Evolutionary conservation across 371 early-diverging fungal species (phyloP).

Genomic region (Batkoa obscura): DNA sequence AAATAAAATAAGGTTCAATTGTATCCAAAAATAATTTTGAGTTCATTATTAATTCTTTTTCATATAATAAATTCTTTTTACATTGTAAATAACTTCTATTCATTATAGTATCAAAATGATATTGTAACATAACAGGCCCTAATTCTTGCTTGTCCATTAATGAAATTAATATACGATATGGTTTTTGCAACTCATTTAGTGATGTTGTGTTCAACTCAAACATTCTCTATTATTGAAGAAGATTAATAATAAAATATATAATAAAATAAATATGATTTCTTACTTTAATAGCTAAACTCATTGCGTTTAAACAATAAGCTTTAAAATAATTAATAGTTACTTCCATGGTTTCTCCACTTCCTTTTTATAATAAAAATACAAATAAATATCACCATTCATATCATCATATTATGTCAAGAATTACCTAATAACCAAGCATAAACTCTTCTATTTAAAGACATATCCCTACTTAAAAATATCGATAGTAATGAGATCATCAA

Average conservation of each 20-base stretch:
- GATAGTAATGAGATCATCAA: constrained; percentile 13
- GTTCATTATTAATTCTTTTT: not conserved
- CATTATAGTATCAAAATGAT: constrained; percentile 12
- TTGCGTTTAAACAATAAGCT: constrained; percentile 15
- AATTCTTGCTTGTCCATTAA: constrained; percentile 74
- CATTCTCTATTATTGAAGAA: no score
- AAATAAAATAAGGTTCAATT: constrained; percentile 2
- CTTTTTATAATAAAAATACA: not conserved
- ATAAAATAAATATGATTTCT: no score
- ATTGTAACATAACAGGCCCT: constrained; percentile 50
- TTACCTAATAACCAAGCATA: constrained; percentile 73
- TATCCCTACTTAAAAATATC: constrained; percentile 75
- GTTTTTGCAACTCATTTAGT: constrained; percentile 34
- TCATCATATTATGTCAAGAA: no score
- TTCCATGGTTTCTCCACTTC: constrained; percentile 12
- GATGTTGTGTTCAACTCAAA: not conserved
- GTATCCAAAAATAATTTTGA: not conserved
- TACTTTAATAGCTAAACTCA: constrained; percentile 18
- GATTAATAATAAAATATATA: no score
- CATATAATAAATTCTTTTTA: not conserved
- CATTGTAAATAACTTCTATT: not conserved
- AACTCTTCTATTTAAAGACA: constrained; percentile 80
- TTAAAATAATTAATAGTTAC: constrained; percentile 20
- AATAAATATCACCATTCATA: not conserved
- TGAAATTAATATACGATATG: constrained; percentile 62